A percentile compares a stretch with the other conserved stretches of the same genome.
Conservation (phyloP, 306 rosid species). For the Betula pendula region DNA sequence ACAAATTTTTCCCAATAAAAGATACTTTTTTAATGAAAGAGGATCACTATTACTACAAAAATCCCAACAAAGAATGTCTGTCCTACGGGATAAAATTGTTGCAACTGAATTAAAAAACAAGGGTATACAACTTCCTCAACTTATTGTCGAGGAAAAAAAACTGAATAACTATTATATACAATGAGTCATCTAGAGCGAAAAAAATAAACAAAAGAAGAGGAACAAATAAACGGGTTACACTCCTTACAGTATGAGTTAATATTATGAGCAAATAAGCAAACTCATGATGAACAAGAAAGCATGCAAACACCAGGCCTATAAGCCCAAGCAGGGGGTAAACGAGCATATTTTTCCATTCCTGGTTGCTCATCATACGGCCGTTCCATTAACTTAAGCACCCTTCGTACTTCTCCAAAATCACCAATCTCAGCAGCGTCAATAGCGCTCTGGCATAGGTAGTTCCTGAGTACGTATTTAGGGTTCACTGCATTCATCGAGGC, state of each 20-base stretch:
- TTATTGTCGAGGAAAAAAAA: neutral
- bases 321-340: constrained; percentile 99
- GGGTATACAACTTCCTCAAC: neutral
- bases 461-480: constrained; percentile 87
- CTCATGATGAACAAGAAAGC: constrained; percentile 98
- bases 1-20: too few relatives aligned
- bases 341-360: constrained; percentile 98
- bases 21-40: too few relatives aligned
- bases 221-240: neutral
- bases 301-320: constrained; percentile 97
- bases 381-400: constrained; percentile 82
- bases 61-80: constrained; percentile 4
- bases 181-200: neutral
- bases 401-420: constrained; percentile 75
- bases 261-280: constrained; percentile 24
- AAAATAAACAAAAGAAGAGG: neutral
- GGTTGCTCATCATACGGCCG: constrained; percentile 94
- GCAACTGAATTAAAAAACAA: neutral
- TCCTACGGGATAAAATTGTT: neutral
- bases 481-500: constrained; percentile 74
- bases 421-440: constrained; percentile 96
- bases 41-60: too few relatives aligned
- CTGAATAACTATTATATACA: constrained; percentile 35
- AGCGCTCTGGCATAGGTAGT: constrained; percentile 95
- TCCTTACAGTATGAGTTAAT: constrained; percentile 19